phyloP scores from a whole-genome alignment of 2,329 filamentous ascomycete species.

The Colletotrichum ledebouriae region DNA sequence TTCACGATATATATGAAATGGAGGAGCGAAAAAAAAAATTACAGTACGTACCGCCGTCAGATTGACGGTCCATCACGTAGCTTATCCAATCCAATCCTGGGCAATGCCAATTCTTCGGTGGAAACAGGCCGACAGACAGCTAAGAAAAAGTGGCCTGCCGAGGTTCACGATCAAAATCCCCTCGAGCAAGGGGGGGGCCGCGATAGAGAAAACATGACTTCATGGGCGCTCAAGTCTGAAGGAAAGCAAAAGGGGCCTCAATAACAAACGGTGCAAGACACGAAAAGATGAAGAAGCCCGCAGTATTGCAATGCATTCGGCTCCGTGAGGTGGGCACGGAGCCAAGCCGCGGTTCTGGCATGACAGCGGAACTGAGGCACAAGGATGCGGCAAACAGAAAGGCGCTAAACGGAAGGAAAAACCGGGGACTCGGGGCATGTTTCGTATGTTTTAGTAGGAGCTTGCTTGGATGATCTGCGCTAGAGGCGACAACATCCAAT shows the following conservation, averaged over 20 bases:
- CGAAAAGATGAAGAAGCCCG: neutral
- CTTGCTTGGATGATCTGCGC: constrained; percentile 30
- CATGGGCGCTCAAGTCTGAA: constrained; percentile 37
- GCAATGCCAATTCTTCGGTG: constrained; percentile 27
- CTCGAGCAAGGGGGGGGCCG: constrained; percentile 2
- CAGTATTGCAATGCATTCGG: neutral
- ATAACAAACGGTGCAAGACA: no score
- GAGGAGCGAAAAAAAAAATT: neutral
- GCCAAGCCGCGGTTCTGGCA: constrained; percentile 31
- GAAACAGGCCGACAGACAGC: constrained; percentile 23
- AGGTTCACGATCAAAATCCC: constrained; percentile 29
- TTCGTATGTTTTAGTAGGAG: constrained; percentile 1
- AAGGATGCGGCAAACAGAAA: constrained; percentile 1
- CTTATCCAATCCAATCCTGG: constrained; percentile 28
- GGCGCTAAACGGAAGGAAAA: constrained; percentile 14
- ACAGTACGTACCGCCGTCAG: constrained; percentile 29
- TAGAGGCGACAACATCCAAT: no score
- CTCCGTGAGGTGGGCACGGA: constrained; percentile 18
- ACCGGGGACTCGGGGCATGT: constrained; percentile 10
- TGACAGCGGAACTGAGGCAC: constrained; percentile 18
- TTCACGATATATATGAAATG: constrained; percentile 36
- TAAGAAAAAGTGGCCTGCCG: constrained; percentile 38
- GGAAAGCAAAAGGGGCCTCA: no score
- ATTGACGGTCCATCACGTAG: constrained; percentile 16
- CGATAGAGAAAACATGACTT: constrained; percentile 31